phyloP scores from a whole-genome alignment of 768 basidiomycete species.

The Mrakia gelida region DNA sequence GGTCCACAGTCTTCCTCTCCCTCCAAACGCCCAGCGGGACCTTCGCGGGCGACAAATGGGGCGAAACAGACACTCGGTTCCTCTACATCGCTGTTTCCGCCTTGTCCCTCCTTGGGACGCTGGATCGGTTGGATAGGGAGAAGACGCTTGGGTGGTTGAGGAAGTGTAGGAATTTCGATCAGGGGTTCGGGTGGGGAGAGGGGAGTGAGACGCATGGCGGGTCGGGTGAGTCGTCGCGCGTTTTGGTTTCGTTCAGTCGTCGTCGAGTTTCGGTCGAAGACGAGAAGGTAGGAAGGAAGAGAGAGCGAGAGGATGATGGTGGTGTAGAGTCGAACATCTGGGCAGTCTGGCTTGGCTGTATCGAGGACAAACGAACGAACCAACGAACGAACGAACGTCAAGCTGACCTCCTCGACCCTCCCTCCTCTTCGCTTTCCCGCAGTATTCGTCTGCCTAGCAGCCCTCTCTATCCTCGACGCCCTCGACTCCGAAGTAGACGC shows the following conservation, averaged over 20 bases:
- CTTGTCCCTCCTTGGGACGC: slow-evolving; percentile 70
- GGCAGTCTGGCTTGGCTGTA: too few species aligned
- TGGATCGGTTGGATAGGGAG: slow-evolving; percentile 63
- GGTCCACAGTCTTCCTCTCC: slow-evolving; percentile 64
- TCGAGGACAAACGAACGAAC: too few species aligned
- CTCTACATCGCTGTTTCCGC: slow-evolving; percentile 79
- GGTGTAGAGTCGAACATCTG: too few species aligned
- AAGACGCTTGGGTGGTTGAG: slow-evolving; percentile 67
- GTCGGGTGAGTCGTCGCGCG: slow-evolving; percentile 64
- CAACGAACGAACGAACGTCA: too few species aligned
- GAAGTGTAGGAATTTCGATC: slow-evolving; percentile 87
- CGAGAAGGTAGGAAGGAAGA: too few species aligned
- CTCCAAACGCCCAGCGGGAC: slow-evolving; percentile 76
- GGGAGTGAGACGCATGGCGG: slow-evolving; percentile 92
- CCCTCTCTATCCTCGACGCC: slow-evolving; percentile 78
- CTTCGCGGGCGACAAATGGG: slow-evolving; percentile 84
- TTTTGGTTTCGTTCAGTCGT: background rate
- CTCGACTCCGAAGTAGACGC: slow-evolving; percentile 68
- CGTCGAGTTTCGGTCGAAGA: too few species aligned
- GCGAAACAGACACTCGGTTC: slow-evolving; percentile 92
- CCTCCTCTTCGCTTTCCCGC: background rate
- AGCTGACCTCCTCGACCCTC: too few species aligned
- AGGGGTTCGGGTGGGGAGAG: slow-evolving; percentile 76
- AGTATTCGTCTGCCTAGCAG: slow-evolving; percentile 59
- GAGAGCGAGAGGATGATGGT: too few species aligned